Base-by-base conservation (phyloP, 1,284 basidiomycete species). In the Boletellus deceptivus region DNA sequence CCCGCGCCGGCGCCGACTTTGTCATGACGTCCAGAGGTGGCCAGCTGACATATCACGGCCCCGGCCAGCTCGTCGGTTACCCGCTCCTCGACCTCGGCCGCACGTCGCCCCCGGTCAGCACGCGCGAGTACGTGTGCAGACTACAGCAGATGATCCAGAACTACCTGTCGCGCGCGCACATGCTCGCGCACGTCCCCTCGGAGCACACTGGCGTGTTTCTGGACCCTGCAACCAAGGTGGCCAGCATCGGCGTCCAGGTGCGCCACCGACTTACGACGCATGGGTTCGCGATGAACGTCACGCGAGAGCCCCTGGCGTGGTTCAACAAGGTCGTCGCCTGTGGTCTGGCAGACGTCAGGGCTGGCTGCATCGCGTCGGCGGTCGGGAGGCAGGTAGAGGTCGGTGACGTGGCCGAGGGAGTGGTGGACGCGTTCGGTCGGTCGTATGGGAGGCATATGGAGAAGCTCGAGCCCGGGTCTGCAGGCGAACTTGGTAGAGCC, bases 61-160 rank as follows among this genome's bases (percentile, higher is more conserved):
- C 96, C 0, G 97, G 97, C 3, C 97, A 99, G 71, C 77, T 99
- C 55, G 91, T 98, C 13, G 97, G 93, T 31, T 99, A 99, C 65
- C 93, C 94, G 1, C 79, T 98, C 46, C 75, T 98, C 40, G 94
- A 99, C 71, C 77, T 98, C 16, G 74, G 74, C 34, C 78, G 79
- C 37, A 74, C 75, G 50, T 68, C 73, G 22, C 78, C 81, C 2
- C 68, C 74, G 33, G 78, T 83, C 65, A 76, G 84, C 49, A 80
- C 84, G 54, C 82, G 81, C 40, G 85, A 85, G 55, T 93, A 92
- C 63, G 83, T 93, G 38, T 92, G 65, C 84, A 91, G 62, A 79
- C 78, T 67, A 63, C 64, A 67, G 43, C 52, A 49, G 49, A 72
- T 77, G 50, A 69, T 93, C 22, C 74, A 84, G 59, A 58, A 61